These are phyloP conservation scores for Colletotrichum orchidophilum DNA, from an alignment of 2,329 filamentous ascomycete species.

Conservation along the genomic window DNA sequence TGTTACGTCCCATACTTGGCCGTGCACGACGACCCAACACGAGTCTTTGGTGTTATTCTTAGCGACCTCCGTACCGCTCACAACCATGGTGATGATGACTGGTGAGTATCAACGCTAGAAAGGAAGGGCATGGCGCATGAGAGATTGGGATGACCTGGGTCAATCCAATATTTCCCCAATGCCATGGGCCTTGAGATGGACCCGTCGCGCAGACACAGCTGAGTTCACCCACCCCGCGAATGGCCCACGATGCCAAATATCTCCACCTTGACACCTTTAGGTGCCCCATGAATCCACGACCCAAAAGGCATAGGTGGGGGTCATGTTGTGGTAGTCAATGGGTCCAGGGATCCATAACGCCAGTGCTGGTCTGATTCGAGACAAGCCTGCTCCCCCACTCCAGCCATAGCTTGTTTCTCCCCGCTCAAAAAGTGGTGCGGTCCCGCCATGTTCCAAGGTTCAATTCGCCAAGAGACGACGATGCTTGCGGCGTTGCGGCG, in stretches of 20 bases:
- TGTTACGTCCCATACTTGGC: constrained; percentile 36
- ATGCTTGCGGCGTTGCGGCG: neutral
- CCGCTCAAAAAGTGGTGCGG: constrained; percentile 22
- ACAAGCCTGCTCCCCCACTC: neutral
- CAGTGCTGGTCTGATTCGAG: neutral
- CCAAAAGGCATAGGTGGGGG: neutral
- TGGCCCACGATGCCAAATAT: neutral
- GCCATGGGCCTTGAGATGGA: too few relatives aligned
- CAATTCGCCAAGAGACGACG: neutral
- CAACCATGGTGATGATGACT: neutral
- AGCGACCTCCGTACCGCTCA: constrained; percentile 33
- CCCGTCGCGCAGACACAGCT: neutral
- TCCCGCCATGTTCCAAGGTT: neutral
- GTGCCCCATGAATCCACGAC: neutral
- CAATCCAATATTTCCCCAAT: neutral
- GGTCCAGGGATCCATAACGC: neutral
- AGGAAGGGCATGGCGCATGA: neutral
- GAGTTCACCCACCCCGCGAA: neutral
- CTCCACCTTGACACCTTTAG: neutral
- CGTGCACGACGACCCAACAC: constrained; percentile 37
- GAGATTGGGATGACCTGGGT: neutral
- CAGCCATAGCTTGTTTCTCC: neutral
- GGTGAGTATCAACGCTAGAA: neutral
- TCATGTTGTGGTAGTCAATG: neutral
- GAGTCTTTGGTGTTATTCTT: constrained; percentile 34